phyloP scores from a whole-genome alignment of 768 basidiomycete species.

The Pisolithus marmoratus region DNA sequence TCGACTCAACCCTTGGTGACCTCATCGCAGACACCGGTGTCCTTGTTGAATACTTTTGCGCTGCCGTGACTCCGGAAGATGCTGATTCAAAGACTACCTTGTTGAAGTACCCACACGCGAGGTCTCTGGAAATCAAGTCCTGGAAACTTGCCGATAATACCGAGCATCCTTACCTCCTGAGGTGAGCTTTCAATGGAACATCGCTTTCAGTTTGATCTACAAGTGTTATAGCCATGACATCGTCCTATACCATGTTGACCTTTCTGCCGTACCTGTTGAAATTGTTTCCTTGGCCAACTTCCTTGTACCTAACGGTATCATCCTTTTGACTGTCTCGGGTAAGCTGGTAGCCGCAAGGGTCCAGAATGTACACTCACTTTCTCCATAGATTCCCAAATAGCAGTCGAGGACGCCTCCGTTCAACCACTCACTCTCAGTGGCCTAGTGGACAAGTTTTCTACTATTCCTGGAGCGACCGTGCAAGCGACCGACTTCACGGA shows the following conservation, averaged over 20 bases:
- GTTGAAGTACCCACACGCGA: conserved; percentile 8
- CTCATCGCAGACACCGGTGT: conserved; percentile 14
- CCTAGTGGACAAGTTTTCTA: conserved; percentile 8
- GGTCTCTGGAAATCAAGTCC: conserved; percentile 16
- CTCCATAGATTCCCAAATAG: conserved; percentile 12
- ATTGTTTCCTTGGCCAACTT: conserved; percentile 19
- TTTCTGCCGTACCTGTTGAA: conserved; percentile 16
- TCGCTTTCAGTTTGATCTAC: neutral
- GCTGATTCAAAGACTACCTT: conserved; percentile 19
- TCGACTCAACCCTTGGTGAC: conserved; percentile 12
- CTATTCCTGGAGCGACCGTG: conserved; percentile 9
- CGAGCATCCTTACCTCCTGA: conserved; percentile 3
- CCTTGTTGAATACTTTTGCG: conserved; percentile 11
- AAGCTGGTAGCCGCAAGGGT: neutral
- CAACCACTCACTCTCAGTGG: conserved; percentile 10
- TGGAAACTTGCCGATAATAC: conserved; percentile 11
- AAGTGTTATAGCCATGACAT: conserved; percentile 5
- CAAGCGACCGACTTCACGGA: conserved; percentile 6
- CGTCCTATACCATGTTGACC: conserved; percentile 16
- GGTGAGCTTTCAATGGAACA: conserved; percentile 3
- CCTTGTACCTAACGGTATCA: conserved; percentile 16
- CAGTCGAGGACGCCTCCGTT: conserved; percentile 11
- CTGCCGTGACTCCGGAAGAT: conserved; percentile 12
- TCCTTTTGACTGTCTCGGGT: conserved; percentile 21
- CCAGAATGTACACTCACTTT: neutral